Evolutionary conservation across 495 filamentous ascomycete genomes (phyloP).

Genomic region (Lasiosphaeriaceae sp.): DNA sequence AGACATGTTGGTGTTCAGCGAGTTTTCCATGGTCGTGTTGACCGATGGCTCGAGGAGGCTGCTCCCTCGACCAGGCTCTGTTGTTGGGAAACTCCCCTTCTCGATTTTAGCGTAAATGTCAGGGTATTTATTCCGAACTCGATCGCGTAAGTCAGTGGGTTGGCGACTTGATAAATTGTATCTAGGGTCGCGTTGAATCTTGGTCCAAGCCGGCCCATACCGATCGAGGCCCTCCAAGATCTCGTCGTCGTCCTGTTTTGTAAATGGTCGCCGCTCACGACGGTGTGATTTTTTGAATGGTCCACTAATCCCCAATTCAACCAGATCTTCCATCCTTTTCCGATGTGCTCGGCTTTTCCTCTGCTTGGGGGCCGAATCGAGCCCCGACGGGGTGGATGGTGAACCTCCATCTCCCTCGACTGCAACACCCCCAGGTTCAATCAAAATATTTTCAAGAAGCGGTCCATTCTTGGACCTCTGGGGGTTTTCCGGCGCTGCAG

Average conservation of each 20-base stretch:
- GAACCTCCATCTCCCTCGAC: constrained; percentile 14
- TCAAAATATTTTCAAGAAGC: constrained; percentile 46
- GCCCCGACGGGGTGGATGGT: neutral
- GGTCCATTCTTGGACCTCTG: constrained; percentile 33
- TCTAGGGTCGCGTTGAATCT: constrained; percentile 67
- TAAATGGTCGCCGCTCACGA: constrained; percentile 60
- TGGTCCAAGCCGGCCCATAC: constrained; percentile 77
- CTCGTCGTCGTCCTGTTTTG: constrained; percentile 69
- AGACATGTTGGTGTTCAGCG: constrained; percentile 26
- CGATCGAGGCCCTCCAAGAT: constrained; percentile 70
- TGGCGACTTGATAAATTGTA: constrained; percentile 63
- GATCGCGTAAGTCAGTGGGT: constrained; percentile 77
- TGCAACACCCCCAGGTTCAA: constrained; percentile 31
- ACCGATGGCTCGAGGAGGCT: constrained; percentile 39
- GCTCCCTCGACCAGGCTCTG: constrained; percentile 22
- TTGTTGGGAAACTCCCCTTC: constrained; percentile 51
- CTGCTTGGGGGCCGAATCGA: constrained; percentile 21
- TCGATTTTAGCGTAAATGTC: constrained; percentile 51
- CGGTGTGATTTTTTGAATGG: constrained; percentile 54
- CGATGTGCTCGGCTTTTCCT: constrained; percentile 50
- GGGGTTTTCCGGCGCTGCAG: constrained; percentile 10
- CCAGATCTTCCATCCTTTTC: constrained; percentile 52
- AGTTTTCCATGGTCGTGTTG: constrained; percentile 32
- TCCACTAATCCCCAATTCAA: constrained; percentile 50
- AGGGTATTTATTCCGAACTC: constrained; percentile 76